Conservation (phyloP, 2,329 filamentous ascomycete genomes). For the Alternaria hordeiaustralica region DNA sequence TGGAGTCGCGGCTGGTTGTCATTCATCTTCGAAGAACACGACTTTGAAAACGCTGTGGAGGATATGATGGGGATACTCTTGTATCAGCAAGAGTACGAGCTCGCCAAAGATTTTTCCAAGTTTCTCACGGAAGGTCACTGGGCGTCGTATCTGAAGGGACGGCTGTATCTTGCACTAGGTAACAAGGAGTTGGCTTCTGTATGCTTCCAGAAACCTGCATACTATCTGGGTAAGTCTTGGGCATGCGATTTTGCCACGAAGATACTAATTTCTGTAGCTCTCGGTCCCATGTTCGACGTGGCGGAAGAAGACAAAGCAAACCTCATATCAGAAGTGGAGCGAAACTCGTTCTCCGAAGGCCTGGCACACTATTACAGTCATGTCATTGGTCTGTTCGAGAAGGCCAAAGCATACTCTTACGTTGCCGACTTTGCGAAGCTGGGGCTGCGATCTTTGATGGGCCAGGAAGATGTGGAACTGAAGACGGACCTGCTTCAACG, state of each 20-base stretch:
- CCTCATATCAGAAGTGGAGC: conserved; percentile 78
- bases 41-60: conserved; percentile 47
- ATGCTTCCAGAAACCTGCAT: conserved; percentile 82
- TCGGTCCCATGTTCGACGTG: conserved; percentile 44
- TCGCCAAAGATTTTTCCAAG: conserved; percentile 71
- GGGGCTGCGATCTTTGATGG: conserved; percentile 58
- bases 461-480: conserved; percentile 40
- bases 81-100: conserved; percentile 50
- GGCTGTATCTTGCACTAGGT: conserved; percentile 75
- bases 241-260: not conserved
- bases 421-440: conserved; percentile 84
- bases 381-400: conserved; percentile 81
- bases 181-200: conserved; percentile 76
- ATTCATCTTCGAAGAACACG: conserved; percentile 46
- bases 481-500: conserved; percentile 70
- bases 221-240: conserved; percentile 72
- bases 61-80: conserved; percentile 55
- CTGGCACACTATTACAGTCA: conserved; percentile 87
- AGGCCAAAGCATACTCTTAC: conserved; percentile 75
- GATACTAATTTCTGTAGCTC: conserved; percentile 35
- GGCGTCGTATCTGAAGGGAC: conserved; percentile 81
- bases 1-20: conserved; percentile 57
- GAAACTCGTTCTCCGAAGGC: conserved; percentile 71
- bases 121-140: conserved; percentile 65
- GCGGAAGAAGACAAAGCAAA: conserved; percentile 52